Evolutionary conservation across 2,329 filamentous ascomycete genomes (phyloP).

Genomic region (Microascus cirrosus): DNA sequence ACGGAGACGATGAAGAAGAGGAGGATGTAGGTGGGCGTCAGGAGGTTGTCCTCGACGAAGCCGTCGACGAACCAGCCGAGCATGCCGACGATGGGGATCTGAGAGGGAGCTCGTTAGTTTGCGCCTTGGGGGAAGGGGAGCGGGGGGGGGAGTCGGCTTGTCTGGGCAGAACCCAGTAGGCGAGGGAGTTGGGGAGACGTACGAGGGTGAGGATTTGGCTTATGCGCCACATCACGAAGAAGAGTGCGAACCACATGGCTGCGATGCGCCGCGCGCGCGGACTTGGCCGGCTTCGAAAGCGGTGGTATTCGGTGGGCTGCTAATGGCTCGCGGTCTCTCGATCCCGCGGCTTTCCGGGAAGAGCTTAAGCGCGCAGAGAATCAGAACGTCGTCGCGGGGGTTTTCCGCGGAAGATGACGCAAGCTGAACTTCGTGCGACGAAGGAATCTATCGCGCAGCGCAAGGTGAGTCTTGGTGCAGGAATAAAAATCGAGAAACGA

Average conservation of each 20-base stretch:
- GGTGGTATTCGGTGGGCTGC: not conserved
- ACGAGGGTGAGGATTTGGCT: slow-evolving; percentile 53
- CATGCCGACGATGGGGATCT: slow-evolving; percentile 58
- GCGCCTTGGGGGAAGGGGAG: not conserved
- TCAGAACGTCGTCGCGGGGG: no score
- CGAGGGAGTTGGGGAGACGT: slow-evolving; percentile 14
- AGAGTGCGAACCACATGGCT: slow-evolving; percentile 50
- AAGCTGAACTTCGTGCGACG: not conserved
- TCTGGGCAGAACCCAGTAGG: no score
- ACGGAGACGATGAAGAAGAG: slow-evolving; percentile 58
- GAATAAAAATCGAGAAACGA: not conserved
- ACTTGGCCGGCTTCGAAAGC: not conserved
- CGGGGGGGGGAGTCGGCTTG: no score
- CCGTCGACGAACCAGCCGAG: slow-evolving; percentile 54
- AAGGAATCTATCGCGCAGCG: no score
- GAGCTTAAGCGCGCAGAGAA: no score
- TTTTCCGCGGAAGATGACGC: no score
- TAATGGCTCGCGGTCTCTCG: not conserved
- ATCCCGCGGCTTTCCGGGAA: no score
- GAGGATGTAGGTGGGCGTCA: slow-evolving; percentile 52
- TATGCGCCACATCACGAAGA: slow-evolving; percentile 53
- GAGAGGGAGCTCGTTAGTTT: slow-evolving; percentile 6
- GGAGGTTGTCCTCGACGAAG: slow-evolving; percentile 42
- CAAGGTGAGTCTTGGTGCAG: not conserved
- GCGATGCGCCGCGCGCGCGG: not conserved